These are phyloP conservation scores for Bryoerythrophyllum caledonicum DNA, from an alignment of 225 moss, liverwort and hornwort species.

Conservation along the genomic window DNA sequence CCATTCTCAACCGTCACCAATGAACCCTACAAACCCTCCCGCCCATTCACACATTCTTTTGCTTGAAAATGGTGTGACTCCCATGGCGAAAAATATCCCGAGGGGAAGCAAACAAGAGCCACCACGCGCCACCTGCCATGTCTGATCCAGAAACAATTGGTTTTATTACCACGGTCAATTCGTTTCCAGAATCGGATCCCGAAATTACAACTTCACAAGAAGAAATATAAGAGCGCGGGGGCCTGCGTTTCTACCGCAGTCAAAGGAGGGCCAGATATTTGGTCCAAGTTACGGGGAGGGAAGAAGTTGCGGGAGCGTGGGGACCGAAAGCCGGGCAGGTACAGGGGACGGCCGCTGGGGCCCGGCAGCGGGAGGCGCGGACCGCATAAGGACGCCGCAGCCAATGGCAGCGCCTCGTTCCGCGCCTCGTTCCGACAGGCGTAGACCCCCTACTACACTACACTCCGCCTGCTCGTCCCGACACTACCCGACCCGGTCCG, in stretches of 20 bases:
- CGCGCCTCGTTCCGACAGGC: constrained; percentile 59
- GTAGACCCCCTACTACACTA: constrained; percentile 4
- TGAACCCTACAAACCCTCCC: no score
- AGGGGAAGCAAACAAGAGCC: no score
- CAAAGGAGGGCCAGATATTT: constrained; percentile 4
- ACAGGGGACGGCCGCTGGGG: constrained; percentile 19
- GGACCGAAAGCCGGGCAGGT: constrained; percentile 10
- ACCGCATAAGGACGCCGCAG: background rate
- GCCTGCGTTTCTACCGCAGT: background rate
- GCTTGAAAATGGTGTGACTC: no score
- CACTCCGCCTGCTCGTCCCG: constrained; percentile 19
- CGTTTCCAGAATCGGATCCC: no score
- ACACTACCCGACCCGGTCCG: constrained; percentile 22
- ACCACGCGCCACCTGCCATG: no score
- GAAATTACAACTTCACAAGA: no score
- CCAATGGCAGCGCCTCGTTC: constrained; percentile 32
- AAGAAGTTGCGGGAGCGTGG: background rate
- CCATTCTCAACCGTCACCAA: no score
- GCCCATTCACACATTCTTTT: no score
- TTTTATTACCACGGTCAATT: no score
- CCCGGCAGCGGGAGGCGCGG: constrained; percentile 8
- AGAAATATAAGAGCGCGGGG: no score
- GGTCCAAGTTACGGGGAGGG: background rate
- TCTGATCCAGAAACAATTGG: no score
- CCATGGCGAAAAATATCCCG: no score